Evolutionary conservation across 768 basidiomycete genomes (phyloP), one percentile per base, ranked within the genome.

Genomic region (Trametes cingulata): DNA sequence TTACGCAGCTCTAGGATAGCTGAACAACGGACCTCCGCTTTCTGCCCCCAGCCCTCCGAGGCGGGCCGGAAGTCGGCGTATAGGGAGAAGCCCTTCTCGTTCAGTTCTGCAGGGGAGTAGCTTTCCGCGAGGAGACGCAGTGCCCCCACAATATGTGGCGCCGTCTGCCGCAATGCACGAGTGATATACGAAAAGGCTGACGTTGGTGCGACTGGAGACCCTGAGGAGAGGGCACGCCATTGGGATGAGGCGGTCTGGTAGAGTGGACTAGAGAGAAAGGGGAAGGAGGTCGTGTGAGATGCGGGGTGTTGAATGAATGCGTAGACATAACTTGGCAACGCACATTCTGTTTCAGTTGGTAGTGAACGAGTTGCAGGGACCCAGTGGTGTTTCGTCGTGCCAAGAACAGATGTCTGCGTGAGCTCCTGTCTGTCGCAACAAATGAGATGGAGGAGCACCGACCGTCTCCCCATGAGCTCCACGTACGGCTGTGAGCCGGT

Each of bases 51-150:
- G 24, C 84, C 86, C 25, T 85, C 85, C 0, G 86, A 86, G 13
- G 79, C 78, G 10, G 95, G 95, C 58, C 95, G 86, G 72, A 98
- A 97, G 17, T 91, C 88, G 24, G 85, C 83, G 71, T 98, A 98
- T 42, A 98, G 77, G 19, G 80, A 75, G 77, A 90, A 95, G 9
- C 88, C 96, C 56, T 79, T 75, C 47, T 69, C 70, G 67, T 87
- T 89, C 19, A 93, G 77, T 51, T 88, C 85, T 45, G 79, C 69
- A 0, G 82, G 76, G 25, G 63, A 13, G 65, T 83, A 91, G 62
- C 82, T 87, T 33, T 78, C 74, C 4, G 85, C 87, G 36, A 93
- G 77, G 29, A 92, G 76, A 54, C 82, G 84, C 66, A 94, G 73
- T 5, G 91, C 86, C 6, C 95, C 95, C 14, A 95, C 74, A 24